Conservation (phyloP, 768 basidiomycete species). For the Calocera viscosa region DNA sequence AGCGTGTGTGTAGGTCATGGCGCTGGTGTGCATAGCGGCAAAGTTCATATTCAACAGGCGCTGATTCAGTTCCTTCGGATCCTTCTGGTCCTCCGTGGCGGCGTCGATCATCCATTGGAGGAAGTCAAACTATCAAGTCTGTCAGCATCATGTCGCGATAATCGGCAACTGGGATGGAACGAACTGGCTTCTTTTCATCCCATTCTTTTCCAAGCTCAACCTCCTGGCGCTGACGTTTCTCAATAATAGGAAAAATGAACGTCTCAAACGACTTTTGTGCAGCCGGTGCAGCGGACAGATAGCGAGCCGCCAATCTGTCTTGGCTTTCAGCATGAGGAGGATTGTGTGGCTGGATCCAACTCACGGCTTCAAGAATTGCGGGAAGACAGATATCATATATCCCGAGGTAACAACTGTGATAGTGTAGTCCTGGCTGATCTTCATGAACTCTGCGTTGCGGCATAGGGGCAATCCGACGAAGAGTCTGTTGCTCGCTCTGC, state of each 20-base stretch:
- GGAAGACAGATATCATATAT: slow-evolving; percentile 15
- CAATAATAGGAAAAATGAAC: slow-evolving; percentile 24
- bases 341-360: background rate
- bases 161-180: background rate
- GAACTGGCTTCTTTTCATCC: slow-evolving; percentile 10
- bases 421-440: slow-evolving; percentile 9
- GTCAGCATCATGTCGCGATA: background rate
- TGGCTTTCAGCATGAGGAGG: background rate
- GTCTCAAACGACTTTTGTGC: slow-evolving; percentile 11
- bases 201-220: slow-evolving; percentile 23
- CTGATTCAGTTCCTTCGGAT: slow-evolving; percentile 25
- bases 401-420: background rate
- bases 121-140: slow-evolving; percentile 24
- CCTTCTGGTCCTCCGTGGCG: slow-evolving; percentile 26
- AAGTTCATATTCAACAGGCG: slow-evolving; percentile 32
- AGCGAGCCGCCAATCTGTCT: slow-evolving; percentile 7
- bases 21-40: slow-evolving; percentile 34
- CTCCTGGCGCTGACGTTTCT: slow-evolving; percentile 21
- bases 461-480: slow-evolving; percentile 38
- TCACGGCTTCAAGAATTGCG: slow-evolving; percentile 16
- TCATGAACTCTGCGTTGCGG: slow-evolving; percentile 8
- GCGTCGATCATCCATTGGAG: slow-evolving; percentile 37
- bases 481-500: slow-evolving; percentile 32
- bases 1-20: slow-evolving; percentile 29
- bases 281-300: slow-evolving; percentile 6